Evolutionary conservation across 208 protist genomes (phyloP).

Genomic region (Trypanosoma scelopori): DNA sequence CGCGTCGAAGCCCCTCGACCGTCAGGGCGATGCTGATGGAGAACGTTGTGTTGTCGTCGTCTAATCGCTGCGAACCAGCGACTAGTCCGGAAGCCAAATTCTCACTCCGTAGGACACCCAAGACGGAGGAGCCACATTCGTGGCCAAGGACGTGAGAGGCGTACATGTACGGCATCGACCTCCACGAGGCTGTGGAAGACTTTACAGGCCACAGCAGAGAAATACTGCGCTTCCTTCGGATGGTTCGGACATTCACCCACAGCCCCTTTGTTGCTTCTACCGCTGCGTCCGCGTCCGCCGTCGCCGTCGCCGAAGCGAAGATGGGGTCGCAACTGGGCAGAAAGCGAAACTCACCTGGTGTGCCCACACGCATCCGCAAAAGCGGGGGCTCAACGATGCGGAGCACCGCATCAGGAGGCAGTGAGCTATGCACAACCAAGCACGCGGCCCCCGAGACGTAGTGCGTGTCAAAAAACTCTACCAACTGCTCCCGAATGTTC

Average conservation of each 20-base stretch:
- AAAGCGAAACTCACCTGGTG: constrained; percentile 30
- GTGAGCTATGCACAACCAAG: constrained; percentile 44
- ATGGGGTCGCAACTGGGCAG: constrained; percentile 28
- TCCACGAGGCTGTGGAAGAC: constrained; percentile 40
- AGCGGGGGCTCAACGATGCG: constrained; percentile 45
- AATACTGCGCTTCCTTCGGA: constrained; percentile 56
- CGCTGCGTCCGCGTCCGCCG: too few relatives aligned
- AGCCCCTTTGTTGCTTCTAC: constrained; percentile 10
- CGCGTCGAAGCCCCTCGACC: constrained; percentile 42
- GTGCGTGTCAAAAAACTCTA: constrained; percentile 66
- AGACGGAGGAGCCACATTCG: constrained; percentile 88
- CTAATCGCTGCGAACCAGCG: constrained; percentile 50
- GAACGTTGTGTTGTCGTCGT: constrained; percentile 67
- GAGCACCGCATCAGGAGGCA: constrained; percentile 43
- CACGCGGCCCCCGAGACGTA: constrained; percentile 64
- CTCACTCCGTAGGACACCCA: constrained; percentile 78
- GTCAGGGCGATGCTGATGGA: constrained; percentile 57
- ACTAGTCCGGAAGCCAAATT: constrained; percentile 69
- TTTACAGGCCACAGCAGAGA: constrained; percentile 62
- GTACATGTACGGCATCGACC: constrained; percentile 67
- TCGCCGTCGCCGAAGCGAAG: background rate
- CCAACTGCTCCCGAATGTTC: constrained; percentile 62
- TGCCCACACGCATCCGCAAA: constrained; percentile 39
- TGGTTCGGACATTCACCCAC: constrained; percentile 66
- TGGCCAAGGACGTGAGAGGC: constrained; percentile 92